Evolutionary conservation across 2,329 filamentous ascomycete species (phyloP).

Genomic region (Epichloe hybrida): DNA sequence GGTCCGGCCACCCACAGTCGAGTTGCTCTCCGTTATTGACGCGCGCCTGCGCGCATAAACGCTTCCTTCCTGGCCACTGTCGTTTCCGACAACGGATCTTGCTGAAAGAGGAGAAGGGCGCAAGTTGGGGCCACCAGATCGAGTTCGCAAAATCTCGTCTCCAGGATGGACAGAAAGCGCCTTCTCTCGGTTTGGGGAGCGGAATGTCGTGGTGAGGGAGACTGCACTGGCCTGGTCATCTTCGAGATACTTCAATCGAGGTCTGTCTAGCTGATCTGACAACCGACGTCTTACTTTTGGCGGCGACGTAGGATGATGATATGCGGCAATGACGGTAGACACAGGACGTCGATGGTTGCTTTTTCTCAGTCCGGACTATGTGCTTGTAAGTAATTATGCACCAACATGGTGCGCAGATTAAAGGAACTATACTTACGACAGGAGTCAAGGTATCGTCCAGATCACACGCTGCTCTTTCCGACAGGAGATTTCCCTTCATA

Average conservation of each 20-base stretch:
- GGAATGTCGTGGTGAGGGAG: slow-evolving; percentile 31
- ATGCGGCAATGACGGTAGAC: slow-evolving; percentile 34
- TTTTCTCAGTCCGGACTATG: slow-evolving; percentile 35
- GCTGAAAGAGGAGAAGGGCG: slow-evolving; percentile 36
- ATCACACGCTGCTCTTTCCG: not conserved
- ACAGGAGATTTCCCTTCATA: slow-evolving; percentile 17
- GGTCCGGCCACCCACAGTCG: slow-evolving; percentile 26
- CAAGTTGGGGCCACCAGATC: slow-evolving; percentile 16
- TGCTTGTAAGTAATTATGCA: slow-evolving; percentile 1
- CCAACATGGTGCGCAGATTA: not conserved
- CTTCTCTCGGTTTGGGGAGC: slow-evolving; percentile 29
- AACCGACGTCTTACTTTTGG: slow-evolving; percentile 37
- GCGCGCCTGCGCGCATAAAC: slow-evolving; percentile 22
- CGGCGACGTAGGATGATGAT: slow-evolving; percentile 34
- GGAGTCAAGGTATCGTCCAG: slow-evolving; percentile 23
- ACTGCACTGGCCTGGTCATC: slow-evolving; percentile 29
- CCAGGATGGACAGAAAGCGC: slow-evolving; percentile 24
- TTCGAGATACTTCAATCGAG: slow-evolving; percentile 23
- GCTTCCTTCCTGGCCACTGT: slow-evolving; percentile 20
- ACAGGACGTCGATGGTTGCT: slow-evolving; percentile 37
- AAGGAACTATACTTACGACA: slow-evolving; percentile 29
- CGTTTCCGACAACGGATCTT: slow-evolving; percentile 34
- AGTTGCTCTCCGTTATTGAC: slow-evolving; percentile 34
- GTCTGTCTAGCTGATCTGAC: slow-evolving; percentile 42
- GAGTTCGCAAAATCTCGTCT: slow-evolving; percentile 23